phyloP scores from a whole-genome alignment of 2,329 filamentous ascomycete genomes.

The Penicillium sp. region DNA sequence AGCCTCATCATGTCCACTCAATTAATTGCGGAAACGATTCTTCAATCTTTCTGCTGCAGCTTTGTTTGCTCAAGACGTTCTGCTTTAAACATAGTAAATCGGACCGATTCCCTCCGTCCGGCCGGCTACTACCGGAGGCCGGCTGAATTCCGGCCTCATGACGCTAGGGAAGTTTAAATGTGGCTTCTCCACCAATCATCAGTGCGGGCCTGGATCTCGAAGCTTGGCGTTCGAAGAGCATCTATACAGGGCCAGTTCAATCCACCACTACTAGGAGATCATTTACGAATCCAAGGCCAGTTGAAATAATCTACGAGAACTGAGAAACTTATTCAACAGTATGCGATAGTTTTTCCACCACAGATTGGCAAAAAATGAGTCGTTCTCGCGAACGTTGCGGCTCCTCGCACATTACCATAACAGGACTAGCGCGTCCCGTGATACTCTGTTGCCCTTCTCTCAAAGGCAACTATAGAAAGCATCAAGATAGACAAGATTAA shows the following conservation, averaged over 20 bases:
- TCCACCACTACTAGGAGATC: too few species aligned
- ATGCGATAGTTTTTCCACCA: too few species aligned
- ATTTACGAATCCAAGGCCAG: too few species aligned
- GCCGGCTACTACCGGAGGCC: conserved; percentile 36
- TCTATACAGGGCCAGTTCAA: conserved; percentile 14
- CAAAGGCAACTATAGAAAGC: conserved; percentile 26
- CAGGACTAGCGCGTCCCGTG: conserved; percentile 27
- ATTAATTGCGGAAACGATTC: too few species aligned
- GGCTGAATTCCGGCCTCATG: conserved; percentile 39
- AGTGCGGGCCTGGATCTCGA: neutral
- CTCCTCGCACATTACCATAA: conserved; percentile 11
- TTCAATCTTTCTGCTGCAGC: too few species aligned
- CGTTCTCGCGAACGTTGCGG: neutral
- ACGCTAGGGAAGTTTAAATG: conserved; percentile 23
- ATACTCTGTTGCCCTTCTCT: conserved; percentile 22
- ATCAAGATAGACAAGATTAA: conserved; percentile 11
- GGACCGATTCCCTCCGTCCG: conserved; percentile 3
- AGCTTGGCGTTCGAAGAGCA: conserved; percentile 18
- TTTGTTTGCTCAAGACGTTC: too few species aligned
- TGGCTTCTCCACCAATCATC: conserved; percentile 20
- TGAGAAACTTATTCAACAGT: too few species aligned
- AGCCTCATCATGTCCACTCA: too few species aligned
- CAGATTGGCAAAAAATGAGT: too few species aligned
- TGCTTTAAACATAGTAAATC: neutral
- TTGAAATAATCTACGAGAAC: too few species aligned